These are phyloP conservation scores for Lasiodiplodia citricola DNA, from an alignment of 2,329 filamentous ascomycete genomes.

Conservation along the genomic window DNA sequence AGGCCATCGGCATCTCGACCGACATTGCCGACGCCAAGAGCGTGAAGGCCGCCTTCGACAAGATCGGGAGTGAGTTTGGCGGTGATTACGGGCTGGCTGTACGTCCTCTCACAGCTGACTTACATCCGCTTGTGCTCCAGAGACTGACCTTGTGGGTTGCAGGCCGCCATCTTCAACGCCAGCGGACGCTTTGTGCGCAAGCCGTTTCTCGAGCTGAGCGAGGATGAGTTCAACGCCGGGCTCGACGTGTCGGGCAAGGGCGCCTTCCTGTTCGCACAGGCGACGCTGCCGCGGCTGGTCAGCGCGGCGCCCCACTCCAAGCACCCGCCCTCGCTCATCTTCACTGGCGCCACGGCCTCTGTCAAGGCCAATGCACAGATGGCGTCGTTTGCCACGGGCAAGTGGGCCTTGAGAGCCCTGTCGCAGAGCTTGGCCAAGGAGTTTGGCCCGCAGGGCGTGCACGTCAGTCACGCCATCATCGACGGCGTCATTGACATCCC, in stretches of 20 bases:
- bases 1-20: constrained; percentile 72
- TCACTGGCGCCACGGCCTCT: constrained; percentile 86
- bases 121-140: not conserved
- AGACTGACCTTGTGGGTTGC: not conserved
- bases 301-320: constrained; percentile 47
- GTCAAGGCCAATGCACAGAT: constrained; percentile 73
- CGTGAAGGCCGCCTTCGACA: constrained; percentile 65
- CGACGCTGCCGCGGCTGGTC: constrained; percentile 72
- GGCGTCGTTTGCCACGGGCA: constrained; percentile 75
- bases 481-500: constrained; percentile 87
- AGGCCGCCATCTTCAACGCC: constrained; percentile 74
- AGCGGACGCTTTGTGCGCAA: constrained; percentile 63
- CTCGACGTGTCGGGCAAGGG: constrained; percentile 60
- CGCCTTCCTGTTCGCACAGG: constrained; percentile 77
- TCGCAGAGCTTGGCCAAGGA: constrained; percentile 79
- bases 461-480: constrained; percentile 81
- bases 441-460: constrained; percentile 82
- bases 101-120: constrained; percentile 14
- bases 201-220: constrained; percentile 65
- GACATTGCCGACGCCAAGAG: constrained; percentile 64
- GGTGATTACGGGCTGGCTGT: constrained; percentile 49
- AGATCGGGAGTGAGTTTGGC: constrained; percentile 65
- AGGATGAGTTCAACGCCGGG: constrained; percentile 61
- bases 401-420: constrained; percentile 78
- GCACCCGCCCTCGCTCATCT: constrained; percentile 78